Base-by-base conservation (phyloP, 306 rosid genomes). In the Lithocarpus polystachyus region DNA sequence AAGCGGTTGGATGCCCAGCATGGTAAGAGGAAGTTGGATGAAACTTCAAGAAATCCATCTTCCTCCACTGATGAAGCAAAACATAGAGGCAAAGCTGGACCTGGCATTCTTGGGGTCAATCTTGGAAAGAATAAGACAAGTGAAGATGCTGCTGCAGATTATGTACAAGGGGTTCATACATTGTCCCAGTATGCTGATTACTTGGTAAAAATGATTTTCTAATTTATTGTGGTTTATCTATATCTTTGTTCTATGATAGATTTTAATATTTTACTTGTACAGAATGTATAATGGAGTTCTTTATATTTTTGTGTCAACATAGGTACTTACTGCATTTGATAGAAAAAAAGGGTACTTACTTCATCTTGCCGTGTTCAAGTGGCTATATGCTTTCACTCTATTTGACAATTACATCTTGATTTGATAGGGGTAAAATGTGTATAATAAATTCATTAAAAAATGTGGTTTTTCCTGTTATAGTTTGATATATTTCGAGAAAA, bases 181-280 rank as follows among this genome's bases (percentile, higher is more conserved):
- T 89, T 94, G 82, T 94, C 99, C 77, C 99, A 94, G 79, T 95
- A 87, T 86, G 99, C 98, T 73, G 99, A 95, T 84, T 94, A 94
- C 85, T 79, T 95, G 99, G 99, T 92, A 89, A 55, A 22, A 54
- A 56, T 71, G 77, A 7, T 79, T 79, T 56, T 71, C 82, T 62
- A 79, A 17, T 77, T 33, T 48, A 54, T 10, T 45, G 10, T 0
- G 13, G 18, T 67, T 35, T 1, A 67, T 67, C 52, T 33, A 18
- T 67, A 9, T 67, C 26, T 19, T 33, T 33, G 28, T n/a, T 67
- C n/a, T 19, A 33, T 17, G 6, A 33, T 64, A 64, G 20, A 19
- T 35, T 67, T 35, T 35, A 33, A 35, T 19, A 67, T 35, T 33
- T 67, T 67, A 18, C 26, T 18, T 31, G 5, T 33, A 35, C 24